Evolutionary conservation across 2,329 filamentous ascomycete genomes (phyloP).

Genomic region (Waltergamsia citrina): DNA sequence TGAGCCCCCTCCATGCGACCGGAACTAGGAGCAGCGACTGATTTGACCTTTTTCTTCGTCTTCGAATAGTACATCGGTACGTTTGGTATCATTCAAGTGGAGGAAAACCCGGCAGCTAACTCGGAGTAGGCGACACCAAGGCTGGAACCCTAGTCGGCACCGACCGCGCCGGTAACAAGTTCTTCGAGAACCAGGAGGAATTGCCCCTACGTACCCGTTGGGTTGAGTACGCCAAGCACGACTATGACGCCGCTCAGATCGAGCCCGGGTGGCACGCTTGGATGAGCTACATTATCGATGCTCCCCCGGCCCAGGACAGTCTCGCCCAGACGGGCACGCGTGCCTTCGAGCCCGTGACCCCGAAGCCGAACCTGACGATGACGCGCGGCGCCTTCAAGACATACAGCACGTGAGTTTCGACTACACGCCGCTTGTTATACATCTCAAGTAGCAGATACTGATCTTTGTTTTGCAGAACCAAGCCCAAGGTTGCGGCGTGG

Average conservation of each 20-base stretch:
- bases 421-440: no score
- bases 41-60: slow-evolving; percentile 4
- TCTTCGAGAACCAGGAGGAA: slow-evolving; percentile 91
- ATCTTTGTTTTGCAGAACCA: slow-evolving; percentile 38
- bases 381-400: slow-evolving; percentile 78
- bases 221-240: slow-evolving; percentile 90
- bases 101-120: no score
- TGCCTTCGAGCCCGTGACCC: slow-evolving; percentile 63
- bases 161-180: slow-evolving; percentile 96
- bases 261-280: slow-evolving; percentile 98
- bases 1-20: not conserved
- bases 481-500: slow-evolving; percentile 45
- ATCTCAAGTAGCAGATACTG: no score
- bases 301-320: slow-evolving; percentile 69
- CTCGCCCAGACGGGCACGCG: slow-evolving; percentile 58
- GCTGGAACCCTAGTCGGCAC: slow-evolving; percentile 74
- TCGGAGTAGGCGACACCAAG: slow-evolving; percentile 82
- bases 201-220: slow-evolving; percentile 92
- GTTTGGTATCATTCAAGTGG: slow-evolving; percentile 7
- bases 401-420: slow-evolving; percentile 76
- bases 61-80: slow-evolving; percentile 46
- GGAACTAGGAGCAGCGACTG: slow-evolving; percentile 11
- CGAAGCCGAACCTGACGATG: slow-evolving; percentile 67
- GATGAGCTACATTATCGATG: slow-evolving; percentile 90
- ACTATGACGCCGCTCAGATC: slow-evolving; percentile 75